Evolutionary conservation across 768 basidiomycete species (phyloP).

Genomic region (Suillus paluster): DNA sequence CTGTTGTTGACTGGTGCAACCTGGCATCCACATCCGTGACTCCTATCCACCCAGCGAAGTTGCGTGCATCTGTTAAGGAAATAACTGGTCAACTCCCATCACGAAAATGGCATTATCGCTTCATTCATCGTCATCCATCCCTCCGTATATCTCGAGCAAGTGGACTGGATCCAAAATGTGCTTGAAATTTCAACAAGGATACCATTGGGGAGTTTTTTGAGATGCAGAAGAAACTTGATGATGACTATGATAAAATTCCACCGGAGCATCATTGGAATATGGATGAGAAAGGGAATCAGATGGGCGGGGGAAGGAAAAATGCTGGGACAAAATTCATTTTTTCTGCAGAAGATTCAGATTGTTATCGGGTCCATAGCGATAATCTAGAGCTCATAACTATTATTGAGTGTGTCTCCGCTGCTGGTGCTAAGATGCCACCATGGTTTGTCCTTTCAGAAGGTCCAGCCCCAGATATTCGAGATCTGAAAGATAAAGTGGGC

Average conservation of each 20-base stretch:
- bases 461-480: slow-evolving; percentile 11
- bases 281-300: slow-evolving; percentile 17
- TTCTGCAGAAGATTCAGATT: slow-evolving; percentile 15
- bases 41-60: too few species aligned
- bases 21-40: too few species aligned
- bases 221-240: background rate
- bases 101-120: too few species aligned
- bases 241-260: slow-evolving; percentile 11
- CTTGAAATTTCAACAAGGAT: too few species aligned
- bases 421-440: slow-evolving; percentile 39
- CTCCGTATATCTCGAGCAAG: too few species aligned
- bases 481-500: background rate
- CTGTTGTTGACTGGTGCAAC: too few species aligned
- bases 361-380: slow-evolving; percentile 33
- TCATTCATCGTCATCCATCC: too few species aligned
- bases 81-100: too few species aligned
- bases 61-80: too few species aligned
- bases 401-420: slow-evolving; percentile 47
- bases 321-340: slow-evolving; percentile 6
- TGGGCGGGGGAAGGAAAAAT: slow-evolving; percentile 7
- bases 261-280: slow-evolving; percentile 15
- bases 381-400: slow-evolving; percentile 50
- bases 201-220: background rate
- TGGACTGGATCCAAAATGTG: too few species aligned
- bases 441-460: slow-evolving; percentile 42